Evolutionary conservation across 805 yeast species (phyloP), one percentile per base, ranked within the genome.

Genomic region (Sugiyamaella qingdaonensis): DNA sequence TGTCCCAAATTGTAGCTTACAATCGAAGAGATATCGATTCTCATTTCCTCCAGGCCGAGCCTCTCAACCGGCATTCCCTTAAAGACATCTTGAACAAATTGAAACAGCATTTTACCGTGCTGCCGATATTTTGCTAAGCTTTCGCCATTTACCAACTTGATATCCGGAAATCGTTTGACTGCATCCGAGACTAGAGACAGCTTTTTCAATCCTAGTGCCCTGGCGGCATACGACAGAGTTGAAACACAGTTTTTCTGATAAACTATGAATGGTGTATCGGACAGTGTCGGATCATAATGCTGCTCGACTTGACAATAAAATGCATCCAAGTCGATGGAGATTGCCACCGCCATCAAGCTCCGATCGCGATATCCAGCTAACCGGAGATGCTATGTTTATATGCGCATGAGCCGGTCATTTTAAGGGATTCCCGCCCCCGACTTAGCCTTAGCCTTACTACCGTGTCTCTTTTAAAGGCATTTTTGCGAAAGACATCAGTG

Each of bases 241-340:
- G 68, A 67, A 1, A 65, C 58, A 21, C 59, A 51, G 36, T 64
- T 54, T 52, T 67, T 67, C 51, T 67, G 71, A 29, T 54, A 53
- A 9, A 67, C 70, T 4, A 64, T 58, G 43, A 67, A 67, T 19
- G 71, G 67, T 4, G 39, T 45, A 33, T 45, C 63, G n/a, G 51
- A 41, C 11, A 67, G 55, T 2, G 58, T 43, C 2, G 66, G 65
- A 49, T 66, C 61, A 14, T 46, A 49, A 21, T 52, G 59, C 49
- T 65, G 62, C 53, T 67, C 71, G 11, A 67, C 71, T 2, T 60
- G 70, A 49, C 70, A 66, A 52, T 67, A 67, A 48, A 67, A 67
- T 7, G 71, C 71, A 42, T 67, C 69, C 46, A 67, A 54, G 46
- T 67, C 71, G 5, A 67, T 45, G 9, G 67, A 59, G 7, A 63